Conservation (phyloP, 257 asterid genomes). For the Capsicum pubescens region DNA sequence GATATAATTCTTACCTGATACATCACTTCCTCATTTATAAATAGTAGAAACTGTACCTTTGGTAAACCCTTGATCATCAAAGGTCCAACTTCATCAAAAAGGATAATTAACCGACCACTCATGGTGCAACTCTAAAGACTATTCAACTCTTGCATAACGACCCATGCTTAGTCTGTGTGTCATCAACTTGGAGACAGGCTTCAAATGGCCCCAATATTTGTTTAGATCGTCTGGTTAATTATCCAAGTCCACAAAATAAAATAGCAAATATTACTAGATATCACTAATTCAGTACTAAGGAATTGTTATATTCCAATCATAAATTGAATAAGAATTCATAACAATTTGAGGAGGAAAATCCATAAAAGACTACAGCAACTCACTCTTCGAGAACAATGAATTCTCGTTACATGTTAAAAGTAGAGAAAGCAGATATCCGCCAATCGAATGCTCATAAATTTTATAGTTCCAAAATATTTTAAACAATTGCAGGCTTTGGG, state of each 20-base stretch:
- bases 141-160: neutral
- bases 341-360: conserved; percentile 1
- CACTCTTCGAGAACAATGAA: neutral
- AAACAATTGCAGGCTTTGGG: neutral
- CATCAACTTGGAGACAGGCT: conserved; percentile 11
- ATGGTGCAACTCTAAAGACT: neutral
- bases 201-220: neutral
- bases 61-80: neutral
- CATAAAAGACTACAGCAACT: neutral
- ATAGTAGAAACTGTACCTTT: neutral
- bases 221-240: neutral
- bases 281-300: neutral
- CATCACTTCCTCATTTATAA: neutral
- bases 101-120: neutral
- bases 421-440: neutral
- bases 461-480: neutral
- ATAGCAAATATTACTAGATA: neutral
- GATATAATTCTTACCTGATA: neutral
- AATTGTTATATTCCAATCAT: neutral
- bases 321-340: neutral
- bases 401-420: neutral
- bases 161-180: neutral
- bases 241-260: neutral
- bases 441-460: neutral
- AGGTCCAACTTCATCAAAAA: neutral